phyloP scores from a whole-genome alignment of 345 rosid species.

The Sisymbrium irio region DNA sequence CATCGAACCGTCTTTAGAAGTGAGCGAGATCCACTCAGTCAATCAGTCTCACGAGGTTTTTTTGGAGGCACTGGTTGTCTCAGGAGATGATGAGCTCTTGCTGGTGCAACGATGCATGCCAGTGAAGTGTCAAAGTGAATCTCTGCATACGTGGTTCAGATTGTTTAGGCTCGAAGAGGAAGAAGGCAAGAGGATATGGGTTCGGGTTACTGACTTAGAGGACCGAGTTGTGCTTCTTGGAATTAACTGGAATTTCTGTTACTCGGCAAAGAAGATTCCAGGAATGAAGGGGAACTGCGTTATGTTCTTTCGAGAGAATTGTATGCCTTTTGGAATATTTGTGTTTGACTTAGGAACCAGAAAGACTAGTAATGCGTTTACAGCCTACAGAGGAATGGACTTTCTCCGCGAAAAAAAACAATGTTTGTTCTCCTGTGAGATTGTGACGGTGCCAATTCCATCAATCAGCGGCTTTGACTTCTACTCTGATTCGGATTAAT shows the following conservation, averaged over 20 bases:
- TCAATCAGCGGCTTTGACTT: too few species aligned
- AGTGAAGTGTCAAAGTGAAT: neutral
- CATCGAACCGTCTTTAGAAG: neutral
- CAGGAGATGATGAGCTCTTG: constrained; percentile 1
- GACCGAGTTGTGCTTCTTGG: constrained; percentile 6
- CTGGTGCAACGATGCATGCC: neutral
- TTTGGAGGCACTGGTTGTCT: neutral
- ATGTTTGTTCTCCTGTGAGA: neutral
- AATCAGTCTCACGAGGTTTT: neutral
- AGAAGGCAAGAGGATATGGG: neutral
- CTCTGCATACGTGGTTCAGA: neutral
- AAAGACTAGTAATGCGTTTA: neutral
- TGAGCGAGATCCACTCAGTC: neutral
- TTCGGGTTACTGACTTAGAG: neutral
- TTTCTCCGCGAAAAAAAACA: neutral
- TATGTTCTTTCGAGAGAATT: neutral
- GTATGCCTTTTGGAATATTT: neutral
- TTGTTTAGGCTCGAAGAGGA: neutral
- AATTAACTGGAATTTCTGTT: neutral
- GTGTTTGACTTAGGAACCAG: constrained; percentile 2
- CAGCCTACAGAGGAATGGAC: neutral
- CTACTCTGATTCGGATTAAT: too few species aligned
- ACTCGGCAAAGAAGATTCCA: neutral
- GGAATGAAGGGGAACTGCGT: constrained; percentile 8
- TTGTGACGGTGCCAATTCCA: neutral